Evolutionary conservation across 371 early-diverging fungal genomes (phyloP), one percentile per base, ranked within the genome.

Genomic region (Mucor mucedo): DNA sequence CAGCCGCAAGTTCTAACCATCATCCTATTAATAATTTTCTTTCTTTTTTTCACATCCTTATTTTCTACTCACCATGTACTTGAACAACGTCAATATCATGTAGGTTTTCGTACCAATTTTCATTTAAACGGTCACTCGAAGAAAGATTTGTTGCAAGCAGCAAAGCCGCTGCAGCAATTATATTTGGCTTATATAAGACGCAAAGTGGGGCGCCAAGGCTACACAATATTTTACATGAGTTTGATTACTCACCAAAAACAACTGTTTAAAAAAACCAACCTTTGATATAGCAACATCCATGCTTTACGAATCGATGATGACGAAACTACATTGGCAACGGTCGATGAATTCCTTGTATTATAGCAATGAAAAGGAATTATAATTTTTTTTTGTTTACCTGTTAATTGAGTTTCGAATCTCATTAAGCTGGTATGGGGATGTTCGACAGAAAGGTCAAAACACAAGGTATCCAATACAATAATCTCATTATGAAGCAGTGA

Each of bases 361-460:
- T 40, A 2, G 11, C 41, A 27, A 40, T n/a, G 33, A 29, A 1
- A 28, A n/a, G 2, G 16, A 39, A 8, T 8, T 13, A 21, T 21
- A 21, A 21, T 27, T 14, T 14, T 29, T 5, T 13, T 16, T 27
- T 9, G 28, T 56, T 67, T 73, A 72, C 82, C 69, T 67, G 63
- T 54, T 21, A 72, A 52, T 66, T 77, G 66, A 33, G 71, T 63
- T 48, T 78, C 70, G 29, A 86, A 58, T n/a, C 69, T 65, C 14
- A 87, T 69, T 47, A 93, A 69, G 41, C 59, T 74, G 30, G 67
- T 49, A 65, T 93, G 91, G 28, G 95, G 93, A 61, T 91, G 91
- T 30, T 87, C 78, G 10, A 93, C 79, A 2, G 83, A 77, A 58
- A 94, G 69, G 60, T 94, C 93, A 76, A 92, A 94, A 71, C 93